Base-by-base conservation (phyloP, 495 filamentous ascomycete genomes). In the Cercophora samala region DNA sequence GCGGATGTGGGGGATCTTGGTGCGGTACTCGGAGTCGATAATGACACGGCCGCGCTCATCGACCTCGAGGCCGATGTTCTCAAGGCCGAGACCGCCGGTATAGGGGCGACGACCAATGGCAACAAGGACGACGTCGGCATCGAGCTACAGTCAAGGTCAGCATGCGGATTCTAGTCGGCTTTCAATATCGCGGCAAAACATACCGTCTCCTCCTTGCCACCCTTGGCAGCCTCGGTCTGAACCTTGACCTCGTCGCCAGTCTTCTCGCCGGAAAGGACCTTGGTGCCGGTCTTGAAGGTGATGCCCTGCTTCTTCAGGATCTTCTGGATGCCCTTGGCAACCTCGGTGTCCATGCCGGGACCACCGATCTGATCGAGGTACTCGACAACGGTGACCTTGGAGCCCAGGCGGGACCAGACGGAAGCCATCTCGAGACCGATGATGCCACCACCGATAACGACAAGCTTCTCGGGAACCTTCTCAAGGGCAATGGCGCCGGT, bases 391-490 rank as follows among this genome's bases (percentile, higher is more conserved):
- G 95, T 99, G 61, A 99, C 95, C 77, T 99, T 89, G 70, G 93
- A 79, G 68, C 95, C 95, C 66, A 99, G 83, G 72, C 95, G 84
- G 29, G 92, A 94, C 95, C 95, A 99, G 25, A 99, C 95, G 53
- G 96, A 98, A 55, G 90, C 94, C 95, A 99, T 98, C 83, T 99
- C 95, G 51, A 99, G 87, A 77, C 95, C 95, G 75, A 99, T 99
- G 78, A 99, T 99, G 78, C 95, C 95, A 77, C 95, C 95, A 70
- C 95, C 95, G 73, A 99, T 98, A 69, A 99, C 95, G 68, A 94
- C 82, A 92, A 99, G 90, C 85, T 93, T 96, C 87, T 97, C 93
- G 56, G 95, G 95, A 32, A 98, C 91, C 84, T 96, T 85, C 69
- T 90, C 81, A 56, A 99, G 85, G 22, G 91, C 84, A 75, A 99